Base-by-base conservation (phyloP, 495 filamentous ascomycete species). In the Hyaloscypha hepaticicola region DNA sequence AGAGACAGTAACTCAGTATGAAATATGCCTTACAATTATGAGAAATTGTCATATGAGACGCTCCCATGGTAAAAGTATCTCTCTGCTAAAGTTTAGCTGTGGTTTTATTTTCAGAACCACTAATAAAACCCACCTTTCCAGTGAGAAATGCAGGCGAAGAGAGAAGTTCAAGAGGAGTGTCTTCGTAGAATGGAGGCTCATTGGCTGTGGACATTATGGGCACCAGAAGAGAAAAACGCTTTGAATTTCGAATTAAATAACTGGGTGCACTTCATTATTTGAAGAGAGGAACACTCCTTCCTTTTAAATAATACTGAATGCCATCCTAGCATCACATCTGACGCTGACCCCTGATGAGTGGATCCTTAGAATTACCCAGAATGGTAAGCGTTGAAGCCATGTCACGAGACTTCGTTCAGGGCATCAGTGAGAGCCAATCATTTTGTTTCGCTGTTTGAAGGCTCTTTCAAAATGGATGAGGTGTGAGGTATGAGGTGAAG, bases 21-120 rank as follows among this genome's bases (percentile, higher is more conserved):
- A n/a, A n/a, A n/a, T n/a, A n/a, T n/a, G n/a, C n/a, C n/a, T n/a
- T n/a, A n/a, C n/a, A 68, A 70, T 84, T 84, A 72, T 83, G 82
- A 11, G 74, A 66, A 59, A 77, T 66, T 1, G 75, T 64, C 73
- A 83, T 79, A 31, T 79, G 73, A 19, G 76, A 72, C 9, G 79
- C 80, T 53, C 61, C 74, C n/a, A 55, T 28, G 3, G 66, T 68
- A 31, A 68, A 68, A n/a, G 31, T 7, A 50, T 68, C 66, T 22
- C 24, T 68, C 66, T 68, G 24, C 6, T 21, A 45, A 27, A 56
- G 25, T 14, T 55, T 19, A 49, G 56, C 22, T 14, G 2, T 6
- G 38, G 31, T 34, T 41, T 5, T 48, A 34, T 31, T 3, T 9
- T 51, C 41, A 52, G 45, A 8, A 7, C 16, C 4, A 52, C 9